phyloP scores from a whole-genome alignment of 768 basidiomycete genomes.

The Lenzites betulinus region DNA sequence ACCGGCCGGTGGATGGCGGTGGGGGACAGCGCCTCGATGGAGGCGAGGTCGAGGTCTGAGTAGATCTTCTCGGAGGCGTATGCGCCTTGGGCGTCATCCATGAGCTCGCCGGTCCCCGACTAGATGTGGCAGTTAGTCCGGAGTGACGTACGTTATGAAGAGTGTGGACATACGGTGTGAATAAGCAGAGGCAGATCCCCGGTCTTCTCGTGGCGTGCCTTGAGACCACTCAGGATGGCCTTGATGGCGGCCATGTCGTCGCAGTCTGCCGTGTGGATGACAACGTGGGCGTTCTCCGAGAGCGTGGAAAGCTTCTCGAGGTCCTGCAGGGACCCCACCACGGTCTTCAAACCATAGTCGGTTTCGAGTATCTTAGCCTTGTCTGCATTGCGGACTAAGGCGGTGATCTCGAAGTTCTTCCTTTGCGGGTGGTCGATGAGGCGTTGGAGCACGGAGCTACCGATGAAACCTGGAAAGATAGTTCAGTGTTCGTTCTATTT shows the following conservation, averaged over 20 bases:
- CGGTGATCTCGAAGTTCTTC: conserved; percentile 45
- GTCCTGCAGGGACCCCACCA: conserved; percentile 33
- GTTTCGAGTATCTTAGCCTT: conserved; percentile 33
- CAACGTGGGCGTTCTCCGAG: conserved; percentile 46
- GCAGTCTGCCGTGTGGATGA: conserved; percentile 49
- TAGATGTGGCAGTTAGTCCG: background rate
- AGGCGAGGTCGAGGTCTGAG: conserved; percentile 48
- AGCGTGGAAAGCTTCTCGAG: conserved; percentile 37
- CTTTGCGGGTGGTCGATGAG: conserved; percentile 46
- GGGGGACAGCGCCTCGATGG: conserved; percentile 45
- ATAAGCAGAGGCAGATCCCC: conserved; percentile 32
- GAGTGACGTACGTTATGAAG: conserved; percentile 19
- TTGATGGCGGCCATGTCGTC: conserved; percentile 48
- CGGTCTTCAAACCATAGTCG: conserved; percentile 24
- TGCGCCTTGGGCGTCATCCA: conserved; percentile 43
- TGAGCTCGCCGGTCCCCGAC: conserved; percentile 38
- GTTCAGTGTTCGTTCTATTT: too few relatives aligned
- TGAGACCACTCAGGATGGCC: conserved; percentile 54
- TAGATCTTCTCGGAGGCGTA: conserved; percentile 42
- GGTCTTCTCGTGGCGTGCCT: conserved; percentile 44
- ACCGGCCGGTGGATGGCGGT: conserved; percentile 52
- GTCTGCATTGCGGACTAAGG: conserved; percentile 46
- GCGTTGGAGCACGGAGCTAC: conserved; percentile 51
- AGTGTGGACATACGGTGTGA: conserved; percentile 48
- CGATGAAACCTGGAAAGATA: conserved; percentile 50